Percentiles rank a stretch among this genome's conserved stretches.
These are phyloP conservation scores for Erysimum pusillum DNA, from an alignment of 441 rosid genomes.

Conservation along the genomic window DNA sequence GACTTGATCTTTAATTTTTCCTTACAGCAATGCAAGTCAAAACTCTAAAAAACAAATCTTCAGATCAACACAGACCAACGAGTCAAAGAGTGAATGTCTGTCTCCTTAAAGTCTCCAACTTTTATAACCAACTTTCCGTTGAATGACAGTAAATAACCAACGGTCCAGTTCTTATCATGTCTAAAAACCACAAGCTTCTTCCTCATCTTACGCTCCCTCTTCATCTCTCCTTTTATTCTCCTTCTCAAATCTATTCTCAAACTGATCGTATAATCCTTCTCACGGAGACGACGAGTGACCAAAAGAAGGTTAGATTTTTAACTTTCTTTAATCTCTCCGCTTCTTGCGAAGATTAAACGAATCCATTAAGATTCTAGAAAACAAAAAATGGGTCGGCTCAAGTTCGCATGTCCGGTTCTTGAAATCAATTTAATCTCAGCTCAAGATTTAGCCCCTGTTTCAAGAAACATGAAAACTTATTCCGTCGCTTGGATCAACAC, in stretches of 20 bases:
- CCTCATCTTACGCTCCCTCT: constrained; percentile 42
- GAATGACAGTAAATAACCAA: constrained; percentile 36
- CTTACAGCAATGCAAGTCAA: constrained; percentile 13
- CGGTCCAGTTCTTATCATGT: constrained; percentile 39
- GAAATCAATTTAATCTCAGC: constrained; percentile 82
- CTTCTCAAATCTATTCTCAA: not conserved
- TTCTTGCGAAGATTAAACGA: constrained; percentile 39
- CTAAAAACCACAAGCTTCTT: constrained; percentile 42
- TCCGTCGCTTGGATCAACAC: constrained; percentile 72
- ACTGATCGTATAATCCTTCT: constrained; percentile 34
- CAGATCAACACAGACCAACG: not conserved
- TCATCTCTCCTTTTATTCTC: too few relatives aligned
- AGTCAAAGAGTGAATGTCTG: constrained; percentile 35
- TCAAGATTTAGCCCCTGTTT: constrained; percentile 74
- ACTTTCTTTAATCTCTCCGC: constrained; percentile 31
- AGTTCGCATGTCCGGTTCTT: constrained; percentile 62
- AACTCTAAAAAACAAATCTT: not conserved
- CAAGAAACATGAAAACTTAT: constrained; percentile 84
- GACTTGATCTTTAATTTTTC: not conserved
- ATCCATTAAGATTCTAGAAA: constrained; percentile 13
- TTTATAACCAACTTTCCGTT: constrained; percentile 35
- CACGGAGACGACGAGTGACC: constrained; percentile 31
- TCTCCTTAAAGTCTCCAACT: constrained; percentile 25
- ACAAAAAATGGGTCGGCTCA: constrained; percentile 42
- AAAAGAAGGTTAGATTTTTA: not conserved